Conservation (phyloP, 2,329 filamentous ascomycete species). For the Epichloe scottii region DNA sequence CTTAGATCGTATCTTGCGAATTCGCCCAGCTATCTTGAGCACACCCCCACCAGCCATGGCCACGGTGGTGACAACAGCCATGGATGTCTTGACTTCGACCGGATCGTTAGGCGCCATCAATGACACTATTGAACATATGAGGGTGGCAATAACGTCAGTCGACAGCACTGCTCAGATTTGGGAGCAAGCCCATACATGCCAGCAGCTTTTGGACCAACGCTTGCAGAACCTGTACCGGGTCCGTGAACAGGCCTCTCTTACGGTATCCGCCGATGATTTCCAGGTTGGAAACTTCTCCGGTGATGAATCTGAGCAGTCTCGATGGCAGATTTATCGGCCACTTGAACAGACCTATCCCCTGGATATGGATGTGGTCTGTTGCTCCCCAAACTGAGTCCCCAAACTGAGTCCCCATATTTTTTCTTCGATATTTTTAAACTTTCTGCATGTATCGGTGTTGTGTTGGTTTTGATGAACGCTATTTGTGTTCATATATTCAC, state of each 20-base stretch:
- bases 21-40: conserved; percentile 17
- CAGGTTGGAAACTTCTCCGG: conserved; percentile 14
- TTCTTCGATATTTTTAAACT: conserved; percentile 3
- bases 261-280: conserved; percentile 17
- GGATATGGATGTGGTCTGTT: conserved; percentile 27
- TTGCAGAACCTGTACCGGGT: conserved; percentile 22
- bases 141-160: conserved; percentile 39
- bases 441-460: conserved; percentile 12
- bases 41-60: conserved; percentile 50
- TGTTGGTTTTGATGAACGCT: background rate
- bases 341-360: conserved; percentile 23
- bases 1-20: conserved; percentile 25
- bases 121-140: conserved; percentile 40
- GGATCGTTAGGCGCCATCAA: conserved; percentile 39
- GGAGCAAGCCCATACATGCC: conserved; percentile 42
- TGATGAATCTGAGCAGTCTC: conserved; percentile 15
- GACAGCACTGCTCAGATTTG: conserved; percentile 45
- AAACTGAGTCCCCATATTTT: background rate
- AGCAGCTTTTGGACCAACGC: conserved; percentile 31
- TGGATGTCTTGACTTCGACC: conserved; percentile 53
- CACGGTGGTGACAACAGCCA: conserved; percentile 48
- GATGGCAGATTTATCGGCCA: conserved; percentile 24
- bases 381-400: conserved; percentile 11
- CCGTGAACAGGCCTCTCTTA: conserved; percentile 18
- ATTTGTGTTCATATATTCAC: background rate